Percentiles rank a stretch among this genome's conserved stretches.
phyloP scores from a whole-genome alignment of 208 protist genomes.

The Crithidia brevicula region DNA sequence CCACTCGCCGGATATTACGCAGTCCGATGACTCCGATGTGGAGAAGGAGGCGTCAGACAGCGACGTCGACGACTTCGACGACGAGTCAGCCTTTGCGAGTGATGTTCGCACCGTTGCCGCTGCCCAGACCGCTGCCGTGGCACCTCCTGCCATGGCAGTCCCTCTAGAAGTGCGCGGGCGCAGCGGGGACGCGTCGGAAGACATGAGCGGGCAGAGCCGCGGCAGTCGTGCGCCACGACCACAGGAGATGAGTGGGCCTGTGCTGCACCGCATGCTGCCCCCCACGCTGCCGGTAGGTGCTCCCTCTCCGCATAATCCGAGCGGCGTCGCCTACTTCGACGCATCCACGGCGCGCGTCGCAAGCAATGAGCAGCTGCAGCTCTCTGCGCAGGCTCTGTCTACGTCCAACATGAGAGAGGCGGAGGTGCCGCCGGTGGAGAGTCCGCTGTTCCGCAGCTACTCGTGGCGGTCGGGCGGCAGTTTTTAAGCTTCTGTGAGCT shows the following conservation, averaged over 20 bases:
- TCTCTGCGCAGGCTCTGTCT: background rate
- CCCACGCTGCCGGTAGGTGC: background rate
- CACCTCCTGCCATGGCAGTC: background rate
- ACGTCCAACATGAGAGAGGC: background rate
- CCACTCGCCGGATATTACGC: constrained; percentile 5
- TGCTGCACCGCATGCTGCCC: background rate
- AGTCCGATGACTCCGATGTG: background rate
- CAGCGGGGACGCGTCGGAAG: background rate
- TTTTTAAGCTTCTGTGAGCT: background rate
- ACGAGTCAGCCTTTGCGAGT: background rate
- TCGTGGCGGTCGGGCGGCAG: background rate
- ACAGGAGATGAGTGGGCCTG: constrained; percentile 1
- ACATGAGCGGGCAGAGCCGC: background rate
- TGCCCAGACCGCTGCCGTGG: background rate
- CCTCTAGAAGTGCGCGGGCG: background rate
- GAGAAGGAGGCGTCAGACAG: background rate
- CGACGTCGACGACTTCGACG: constrained; percentile 5
- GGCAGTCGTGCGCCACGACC: constrained; percentile 7
- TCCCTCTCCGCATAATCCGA: too few species aligned
- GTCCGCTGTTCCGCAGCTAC: background rate
- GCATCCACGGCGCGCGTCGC: background rate
- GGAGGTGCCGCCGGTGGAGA: background rate
- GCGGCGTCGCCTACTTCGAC: background rate
- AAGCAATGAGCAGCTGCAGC: background rate
- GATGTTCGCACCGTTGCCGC: constrained; percentile 6